Conservation (phyloP, 2,329 filamentous ascomycete species). For the Tothia fuscella region DNA sequence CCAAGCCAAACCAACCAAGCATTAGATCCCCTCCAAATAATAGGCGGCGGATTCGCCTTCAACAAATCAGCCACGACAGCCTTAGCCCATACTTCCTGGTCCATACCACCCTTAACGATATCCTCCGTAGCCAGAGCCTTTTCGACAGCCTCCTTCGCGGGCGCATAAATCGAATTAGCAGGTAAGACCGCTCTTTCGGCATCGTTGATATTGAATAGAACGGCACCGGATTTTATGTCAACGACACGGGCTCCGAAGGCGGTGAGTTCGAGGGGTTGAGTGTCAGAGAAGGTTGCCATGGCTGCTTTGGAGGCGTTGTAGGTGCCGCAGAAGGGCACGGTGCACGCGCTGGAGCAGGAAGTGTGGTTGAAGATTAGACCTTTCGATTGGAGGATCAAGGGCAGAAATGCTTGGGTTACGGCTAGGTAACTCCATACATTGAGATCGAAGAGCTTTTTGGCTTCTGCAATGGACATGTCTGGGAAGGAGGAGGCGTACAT, state of each 20-base stretch:
- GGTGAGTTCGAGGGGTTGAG: constrained; percentile 43
- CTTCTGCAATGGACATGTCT: constrained; percentile 39
- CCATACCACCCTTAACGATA: constrained; percentile 41
- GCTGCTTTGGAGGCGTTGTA: constrained; percentile 52
- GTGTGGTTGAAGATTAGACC: constrained; percentile 33
- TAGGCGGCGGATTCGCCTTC: constrained; percentile 26
- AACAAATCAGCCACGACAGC: constrained; percentile 43
- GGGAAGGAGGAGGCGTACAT: constrained; percentile 47
- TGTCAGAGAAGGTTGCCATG: constrained; percentile 45
- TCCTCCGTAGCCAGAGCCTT: constrained; percentile 41
- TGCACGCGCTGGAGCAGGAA: constrained; percentile 20
- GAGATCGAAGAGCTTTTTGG: constrained; percentile 36
- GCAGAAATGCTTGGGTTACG: constrained; percentile 45
- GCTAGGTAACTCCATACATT: constrained; percentile 39
- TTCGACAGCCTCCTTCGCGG: constrained; percentile 32
- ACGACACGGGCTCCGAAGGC: constrained; percentile 38
- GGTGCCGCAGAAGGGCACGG: constrained; percentile 23
- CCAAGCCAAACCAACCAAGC: constrained; percentile 37
- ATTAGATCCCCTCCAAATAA: constrained; percentile 44
- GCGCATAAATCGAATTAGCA: constrained; percentile 38
- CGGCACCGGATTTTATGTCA: constrained; percentile 45
- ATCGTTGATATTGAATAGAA: constrained; percentile 40
- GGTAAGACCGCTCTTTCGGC: constrained; percentile 35
- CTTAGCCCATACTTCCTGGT: constrained; percentile 41
- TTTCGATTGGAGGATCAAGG: constrained; percentile 36